These are phyloP conservation scores for Ambrosiella xylebori DNA, from an alignment of 2,329 filamentous ascomycete species.

Conservation along the genomic window DNA sequence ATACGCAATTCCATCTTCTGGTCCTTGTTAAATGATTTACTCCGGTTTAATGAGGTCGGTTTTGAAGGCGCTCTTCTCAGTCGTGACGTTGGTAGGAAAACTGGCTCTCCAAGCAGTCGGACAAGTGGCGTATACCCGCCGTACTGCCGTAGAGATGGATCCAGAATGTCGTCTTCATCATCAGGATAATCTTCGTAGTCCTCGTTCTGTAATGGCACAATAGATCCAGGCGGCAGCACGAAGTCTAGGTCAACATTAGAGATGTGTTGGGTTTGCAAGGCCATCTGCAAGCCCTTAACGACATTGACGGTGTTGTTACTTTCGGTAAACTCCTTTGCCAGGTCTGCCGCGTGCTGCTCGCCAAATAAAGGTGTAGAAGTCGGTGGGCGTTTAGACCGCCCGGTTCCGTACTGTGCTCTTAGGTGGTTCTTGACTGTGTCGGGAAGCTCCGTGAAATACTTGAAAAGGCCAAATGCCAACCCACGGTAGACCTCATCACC, in stretches of 20 bases:
- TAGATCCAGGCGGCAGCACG: conserved; percentile 61
- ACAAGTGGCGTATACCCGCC: conserved; percentile 62
- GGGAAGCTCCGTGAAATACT: conserved; percentile 83
- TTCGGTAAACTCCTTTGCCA: conserved; percentile 69
- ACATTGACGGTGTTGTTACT: conserved; percentile 62
- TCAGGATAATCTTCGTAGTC: conserved; percentile 42
- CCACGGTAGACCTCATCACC: conserved; percentile 86
- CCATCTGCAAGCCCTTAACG: conserved; percentile 53
- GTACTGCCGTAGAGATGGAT: conserved; percentile 52
- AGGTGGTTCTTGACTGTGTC: conserved; percentile 57
- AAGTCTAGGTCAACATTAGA: conserved; percentile 80
- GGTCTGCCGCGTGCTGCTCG: conserved; percentile 80
- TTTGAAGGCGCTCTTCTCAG: conserved; percentile 75
- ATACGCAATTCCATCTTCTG: conserved; percentile 74
- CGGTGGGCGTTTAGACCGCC: conserved; percentile 38
- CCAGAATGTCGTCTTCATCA: conserved; percentile 47
- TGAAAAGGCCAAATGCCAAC: conserved; percentile 79
- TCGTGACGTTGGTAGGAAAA: conserved; percentile 74
- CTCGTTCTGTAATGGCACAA: conserved; percentile 44
- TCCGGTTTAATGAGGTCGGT: conserved; percentile 62
- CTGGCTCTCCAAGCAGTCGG: conserved; percentile 61
- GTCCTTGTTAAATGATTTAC: conserved; percentile 57
- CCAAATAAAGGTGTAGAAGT: conserved; percentile 56
- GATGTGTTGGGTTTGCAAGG: conserved; percentile 64
- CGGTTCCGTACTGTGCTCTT: conserved; percentile 30